Conservation (phyloP, 495 filamentous ascomycete species). For the Collariella sp. region DNA sequence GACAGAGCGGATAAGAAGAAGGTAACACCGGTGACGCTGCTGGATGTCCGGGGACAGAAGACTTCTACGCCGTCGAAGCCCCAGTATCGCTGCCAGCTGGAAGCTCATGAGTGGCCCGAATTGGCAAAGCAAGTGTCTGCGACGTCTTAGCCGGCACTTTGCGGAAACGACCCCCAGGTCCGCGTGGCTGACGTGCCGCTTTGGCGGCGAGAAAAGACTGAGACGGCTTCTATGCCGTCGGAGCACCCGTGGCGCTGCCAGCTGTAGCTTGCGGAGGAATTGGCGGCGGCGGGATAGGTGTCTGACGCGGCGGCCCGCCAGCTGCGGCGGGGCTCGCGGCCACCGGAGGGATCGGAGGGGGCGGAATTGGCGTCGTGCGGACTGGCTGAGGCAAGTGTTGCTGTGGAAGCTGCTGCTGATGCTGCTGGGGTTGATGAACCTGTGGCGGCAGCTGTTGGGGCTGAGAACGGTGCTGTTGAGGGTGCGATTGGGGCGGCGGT, state of each 20-base stretch:
- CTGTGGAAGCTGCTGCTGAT: not conserved
- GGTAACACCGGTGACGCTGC: too few relatives aligned
- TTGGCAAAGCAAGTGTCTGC: too few relatives aligned
- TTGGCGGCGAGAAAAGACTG: too few relatives aligned
- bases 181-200: too few relatives aligned
- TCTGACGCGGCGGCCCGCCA: conserved; percentile 19
- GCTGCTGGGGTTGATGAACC: not conserved
- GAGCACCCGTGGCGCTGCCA: too few relatives aligned
- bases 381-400: conserved; percentile 11
- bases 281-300: conserved; percentile 27
- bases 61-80: too few relatives aligned
- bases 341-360: conserved; percentile 19
- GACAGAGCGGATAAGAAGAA: too few relatives aligned
- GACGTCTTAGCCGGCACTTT: too few relatives aligned
- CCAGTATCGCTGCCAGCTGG: not conserved
- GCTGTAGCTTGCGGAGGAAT: conserved; percentile 19
- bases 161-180: too few relatives aligned
- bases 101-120: too few relatives aligned
- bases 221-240: too few relatives aligned
- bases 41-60: too few relatives aligned
- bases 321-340: not conserved
- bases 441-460: not conserved
- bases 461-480: not conserved
- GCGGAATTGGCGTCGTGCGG: conserved; percentile 23
- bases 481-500: conserved; percentile 1